Base-by-base conservation (phyloP, 2,329 filamentous ascomycete species). In the Simplicillium sp. region DNA sequence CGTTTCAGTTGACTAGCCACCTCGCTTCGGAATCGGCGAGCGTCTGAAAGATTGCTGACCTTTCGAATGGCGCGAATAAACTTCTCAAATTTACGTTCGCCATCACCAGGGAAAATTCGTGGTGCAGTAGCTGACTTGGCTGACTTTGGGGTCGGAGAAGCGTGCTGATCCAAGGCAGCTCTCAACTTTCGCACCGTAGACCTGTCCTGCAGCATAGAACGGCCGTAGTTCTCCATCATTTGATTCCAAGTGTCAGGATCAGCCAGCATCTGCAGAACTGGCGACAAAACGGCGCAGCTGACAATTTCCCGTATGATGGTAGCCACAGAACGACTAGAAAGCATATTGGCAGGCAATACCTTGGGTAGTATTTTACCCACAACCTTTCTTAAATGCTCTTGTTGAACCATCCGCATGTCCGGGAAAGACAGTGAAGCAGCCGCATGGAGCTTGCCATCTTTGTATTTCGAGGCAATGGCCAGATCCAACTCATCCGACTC, bases 191-290 rank as follows among this genome's bases (percentile, higher is more conserved):
- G 82, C 32, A 98, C 90, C 0, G 89, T 96, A 47, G 94, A 97
- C 31, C 94, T 80, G 58, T 98, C 94, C 60, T 97, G 92, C 34
- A 98, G 71, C 67, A 94, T 83, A 18, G 84, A 83, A 38, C 86
- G 81, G 14, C 88, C 84, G 61, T 82, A 87, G 42, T 82, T 89
- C 61, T 97, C 90, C 73, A 97, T 87, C 44, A 95, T 63, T 59
- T 96, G 89, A 54, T 98, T 97, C 90, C 90, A 98, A 8, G 84
- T 94, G 64, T 98, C 94, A 2, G 94, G 89, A 51, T 98, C 90
- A 5, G 86, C 78, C 14, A 98, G 67, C 46, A 88, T 68, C 52
- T 83, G 80, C 56, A 96, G 72, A 16, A 94, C 67, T 1, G 92
- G 92, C 34, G 80, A 81, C 31, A 98, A 67, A 32, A 98, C 82